Conservation (phyloP, 192 early-diverging fungal genomes). For the Backusella australiensis region DNA sequence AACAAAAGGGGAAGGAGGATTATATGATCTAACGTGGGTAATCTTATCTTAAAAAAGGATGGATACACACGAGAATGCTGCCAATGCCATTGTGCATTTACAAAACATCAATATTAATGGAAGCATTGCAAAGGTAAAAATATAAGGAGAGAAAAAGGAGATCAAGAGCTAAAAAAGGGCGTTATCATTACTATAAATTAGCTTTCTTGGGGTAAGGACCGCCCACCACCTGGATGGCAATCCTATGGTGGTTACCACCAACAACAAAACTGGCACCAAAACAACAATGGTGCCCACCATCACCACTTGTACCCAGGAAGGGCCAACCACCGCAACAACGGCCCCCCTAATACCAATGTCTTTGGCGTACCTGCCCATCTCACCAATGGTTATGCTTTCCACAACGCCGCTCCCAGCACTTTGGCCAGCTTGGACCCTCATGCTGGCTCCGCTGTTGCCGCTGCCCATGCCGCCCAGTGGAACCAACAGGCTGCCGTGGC, state of each 20-base stretch:
- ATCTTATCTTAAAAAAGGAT: conserved; percentile 40
- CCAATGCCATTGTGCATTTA: conserved; percentile 82
- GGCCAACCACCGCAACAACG: background rate
- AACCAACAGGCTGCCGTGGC: conserved; percentile 15
- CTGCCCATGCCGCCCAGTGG: conserved; percentile 24
- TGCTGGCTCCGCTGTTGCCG: conserved; percentile 5
- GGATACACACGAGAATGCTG: conserved; percentile 88
- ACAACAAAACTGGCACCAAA: conserved; percentile 25
- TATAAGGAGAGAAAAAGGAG: background rate
- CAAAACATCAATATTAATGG: conserved; percentile 73
- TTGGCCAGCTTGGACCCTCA: conserved; percentile 25
- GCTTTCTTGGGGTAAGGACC: conserved; percentile 90
- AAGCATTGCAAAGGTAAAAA: conserved; percentile 66
- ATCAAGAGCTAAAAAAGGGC: background rate
- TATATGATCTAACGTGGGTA: no score
- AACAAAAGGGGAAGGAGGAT: background rate
- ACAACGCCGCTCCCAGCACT: conserved; percentile 4
- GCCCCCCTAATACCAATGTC: conserved; percentile 5
- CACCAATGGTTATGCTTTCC: conserved; percentile 19
- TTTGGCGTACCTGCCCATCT: conserved; percentile 13
- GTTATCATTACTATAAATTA: conserved; percentile 19
- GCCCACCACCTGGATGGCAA: conserved; percentile 48
- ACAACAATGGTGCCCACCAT: conserved; percentile 18
- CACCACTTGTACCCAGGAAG: background rate
- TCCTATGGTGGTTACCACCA: conserved; percentile 34